A percentile compares a stretch with the other conserved stretches of the same genome.
phyloP scores from a whole-genome alignment of 2,329 filamentous ascomycete species.

The Sclerotinia spermophila region DNA sequence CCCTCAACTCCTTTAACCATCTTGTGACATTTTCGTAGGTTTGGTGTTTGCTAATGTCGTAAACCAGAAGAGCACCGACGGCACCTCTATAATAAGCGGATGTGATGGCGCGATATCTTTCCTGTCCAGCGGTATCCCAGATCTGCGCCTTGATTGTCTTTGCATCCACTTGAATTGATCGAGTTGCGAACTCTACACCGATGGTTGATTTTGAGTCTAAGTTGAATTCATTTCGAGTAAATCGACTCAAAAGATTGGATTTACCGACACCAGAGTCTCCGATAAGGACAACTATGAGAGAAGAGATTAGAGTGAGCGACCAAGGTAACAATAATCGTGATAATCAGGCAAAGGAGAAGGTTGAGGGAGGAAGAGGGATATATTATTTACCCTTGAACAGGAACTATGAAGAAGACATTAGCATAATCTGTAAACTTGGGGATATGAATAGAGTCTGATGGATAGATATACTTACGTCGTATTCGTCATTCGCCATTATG shows the following conservation, averaged over 20 bases:
- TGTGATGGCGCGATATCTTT: conserved; percentile 98
- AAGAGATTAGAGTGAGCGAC: conserved; percentile 32
- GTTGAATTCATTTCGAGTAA: conserved; percentile 99
- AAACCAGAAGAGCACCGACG: conserved; percentile 94
- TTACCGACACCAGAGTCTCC: conserved; percentile 99
- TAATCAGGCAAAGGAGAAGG: conserved; percentile 27
- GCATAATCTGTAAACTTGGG: conserved; percentile 25
- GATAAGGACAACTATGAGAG: conserved; percentile 84
- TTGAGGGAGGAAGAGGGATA: conserved; percentile 25
- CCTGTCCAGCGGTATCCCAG: conserved; percentile 98
- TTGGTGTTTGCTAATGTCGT: conserved; percentile 99
- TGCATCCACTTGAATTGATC: conserved; percentile 96
- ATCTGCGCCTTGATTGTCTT: conserved; percentile 99
- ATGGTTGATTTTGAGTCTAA: conserved; percentile 99
- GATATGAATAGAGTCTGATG: neutral
- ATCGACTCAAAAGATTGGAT: conserved; percentile 98
- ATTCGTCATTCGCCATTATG: conserved; percentile 99
- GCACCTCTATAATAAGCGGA: conserved; percentile 98
- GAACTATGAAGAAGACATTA: conserved; percentile 60
- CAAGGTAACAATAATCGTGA: conserved; percentile 34
- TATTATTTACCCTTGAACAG: conserved; percentile 85
- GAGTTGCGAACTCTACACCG: conserved; percentile 97
- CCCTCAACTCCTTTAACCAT: conserved; percentile 97
- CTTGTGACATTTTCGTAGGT: conserved; percentile 98
- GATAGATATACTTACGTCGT: conserved; percentile 73